Evolutionary conservation across 2,329 filamentous ascomycete species (phyloP), one percentile per base, ranked within the genome.

Genomic region (Davidsoniella virescens): DNA sequence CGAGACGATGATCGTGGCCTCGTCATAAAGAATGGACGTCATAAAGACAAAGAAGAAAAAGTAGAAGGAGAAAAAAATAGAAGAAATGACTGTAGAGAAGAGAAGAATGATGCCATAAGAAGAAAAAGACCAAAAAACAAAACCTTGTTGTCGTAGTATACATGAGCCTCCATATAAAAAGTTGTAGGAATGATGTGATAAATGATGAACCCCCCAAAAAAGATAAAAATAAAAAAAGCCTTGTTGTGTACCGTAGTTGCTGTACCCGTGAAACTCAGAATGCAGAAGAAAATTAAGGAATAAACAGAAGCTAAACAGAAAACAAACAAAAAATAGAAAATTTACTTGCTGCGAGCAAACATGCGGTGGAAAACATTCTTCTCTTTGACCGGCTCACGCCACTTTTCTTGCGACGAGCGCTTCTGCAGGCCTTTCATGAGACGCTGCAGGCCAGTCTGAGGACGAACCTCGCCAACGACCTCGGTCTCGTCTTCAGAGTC

Each of bases 331-430:
- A 51, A 50, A 16, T 16, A 40, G 23, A 20, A 17, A 39, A 47
- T 40, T 16, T 44, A 45, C 39, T 50, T 46, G 43, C 51, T 52
- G 16, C 52, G 46, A 18, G 51, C 43, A 37, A 57, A 57, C 55
- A 57, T 57, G 43, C 55, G 52, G 17, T 52, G 52, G 25, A 57
- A 57, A 23, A 55, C 45, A n/a, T 54, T 55, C 14, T 42, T 48
- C 38, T 52, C 47, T 38, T 43, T 49, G n/a, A 29, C 37, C 14
- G 40, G 23, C 29, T 50, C 43, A 20, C 53, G 29, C 44, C 48
- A 43, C 49, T 52, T 47, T 42, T 55, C 55, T 49, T 53, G 52
- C 17, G 36, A 42, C 7, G 39, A 10, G 17, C 51, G 46, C 37
- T 54, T 56, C 25, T 56, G 50, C 26, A 48, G 46, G 12, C 49